Evolutionary conservation across 2,329 filamentous ascomycete species (phyloP).

Genomic region (Calonectria henricotiae): DNA sequence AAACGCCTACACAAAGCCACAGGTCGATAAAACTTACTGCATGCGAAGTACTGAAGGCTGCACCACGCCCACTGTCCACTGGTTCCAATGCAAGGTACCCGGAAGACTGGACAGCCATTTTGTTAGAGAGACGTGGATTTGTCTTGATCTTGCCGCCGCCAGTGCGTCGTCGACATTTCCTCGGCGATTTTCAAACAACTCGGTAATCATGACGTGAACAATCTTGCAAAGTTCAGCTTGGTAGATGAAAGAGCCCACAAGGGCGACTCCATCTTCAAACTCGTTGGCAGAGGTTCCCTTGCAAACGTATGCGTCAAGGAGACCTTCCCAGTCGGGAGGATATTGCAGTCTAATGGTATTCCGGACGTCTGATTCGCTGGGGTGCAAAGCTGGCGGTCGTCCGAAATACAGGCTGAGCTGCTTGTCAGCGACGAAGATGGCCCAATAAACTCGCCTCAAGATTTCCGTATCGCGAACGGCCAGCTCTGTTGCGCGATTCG

Average conservation of each 20-base stretch:
- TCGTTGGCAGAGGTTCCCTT: slow-evolving; percentile 63
- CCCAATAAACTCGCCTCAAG: slow-evolving; percentile 67
- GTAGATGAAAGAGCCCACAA: slow-evolving; percentile 65
- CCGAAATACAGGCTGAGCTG: slow-evolving; percentile 69
- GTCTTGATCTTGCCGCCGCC: slow-evolving; percentile 61
- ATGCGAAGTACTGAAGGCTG: slow-evolving; percentile 65
- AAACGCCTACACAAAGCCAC: background rate
- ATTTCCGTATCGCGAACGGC: slow-evolving; percentile 63
- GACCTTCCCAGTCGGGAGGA: slow-evolving; percentile 65
- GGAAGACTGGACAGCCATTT: slow-evolving; percentile 66
- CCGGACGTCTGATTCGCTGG: slow-evolving; percentile 66
- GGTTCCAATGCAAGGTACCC: slow-evolving; percentile 67
- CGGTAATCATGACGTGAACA: slow-evolving; percentile 66
- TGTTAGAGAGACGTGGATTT: slow-evolving; percentile 65
- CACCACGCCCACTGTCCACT: slow-evolving; percentile 66
- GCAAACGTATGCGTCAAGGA: slow-evolving; percentile 66
- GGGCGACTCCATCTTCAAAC: slow-evolving; percentile 64
- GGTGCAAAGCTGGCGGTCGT: slow-evolving; percentile 66
- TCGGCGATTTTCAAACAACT: slow-evolving; percentile 67
- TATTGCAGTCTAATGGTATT: slow-evolving; percentile 67
- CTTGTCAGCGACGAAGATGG: slow-evolving; percentile 67
- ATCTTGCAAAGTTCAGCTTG: slow-evolving; percentile 67
- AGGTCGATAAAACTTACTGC: slow-evolving; percentile 56
- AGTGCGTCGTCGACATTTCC: slow-evolving; percentile 61
- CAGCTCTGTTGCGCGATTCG: slow-evolving; percentile 46